Evolutionary conservation across 2,329 filamentous ascomycete genomes (phyloP).

Genomic region (Verticillium albo-atrum): DNA sequence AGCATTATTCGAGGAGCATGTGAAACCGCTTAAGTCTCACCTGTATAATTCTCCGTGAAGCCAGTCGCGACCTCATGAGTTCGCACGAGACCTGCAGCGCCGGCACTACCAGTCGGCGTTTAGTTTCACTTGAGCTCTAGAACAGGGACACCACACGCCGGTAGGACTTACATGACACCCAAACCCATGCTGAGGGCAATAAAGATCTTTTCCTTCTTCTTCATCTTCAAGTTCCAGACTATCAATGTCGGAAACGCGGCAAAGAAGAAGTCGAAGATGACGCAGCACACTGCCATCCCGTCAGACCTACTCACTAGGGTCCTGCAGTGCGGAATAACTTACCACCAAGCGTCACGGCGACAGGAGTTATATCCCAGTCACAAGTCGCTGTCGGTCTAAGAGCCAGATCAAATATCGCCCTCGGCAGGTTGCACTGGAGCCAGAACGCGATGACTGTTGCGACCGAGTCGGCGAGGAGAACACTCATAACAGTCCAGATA

Average conservation of each 20-base stretch:
- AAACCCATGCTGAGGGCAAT: constrained; percentile 22
- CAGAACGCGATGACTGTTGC: constrained; percentile 12
- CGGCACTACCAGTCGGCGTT: constrained; percentile 14
- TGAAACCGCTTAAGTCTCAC: neutral
- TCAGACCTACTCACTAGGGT: neutral
- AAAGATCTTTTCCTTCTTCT: constrained; percentile 28
- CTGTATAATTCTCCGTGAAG: constrained; percentile 15
- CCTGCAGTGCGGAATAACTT: neutral
- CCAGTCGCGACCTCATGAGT: constrained; percentile 20
- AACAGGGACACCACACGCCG: constrained; percentile 11
- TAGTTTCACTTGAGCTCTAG: neutral
- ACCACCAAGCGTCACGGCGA: constrained; percentile 11
- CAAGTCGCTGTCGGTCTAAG: constrained; percentile 10
- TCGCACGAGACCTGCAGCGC: constrained; percentile 20
- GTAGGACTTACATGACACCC: constrained; percentile 15
- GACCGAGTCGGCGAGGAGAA: constrained; percentile 10
- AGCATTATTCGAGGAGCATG: neutral
- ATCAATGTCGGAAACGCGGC: constrained; percentile 37
- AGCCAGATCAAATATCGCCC: constrained; percentile 9
- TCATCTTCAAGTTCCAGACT: constrained; percentile 32
- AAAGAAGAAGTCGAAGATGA: constrained; percentile 31
- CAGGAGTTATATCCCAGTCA: constrained; percentile 10
- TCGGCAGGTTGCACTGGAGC: constrained; percentile 12
- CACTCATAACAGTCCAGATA: constrained; percentile 25
- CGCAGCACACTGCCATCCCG: neutral